Evolutionary conservation across 2,329 filamentous ascomycete species (phyloP), one percentile per base, ranked within the genome.

Genomic region (Xylaria sp.): DNA sequence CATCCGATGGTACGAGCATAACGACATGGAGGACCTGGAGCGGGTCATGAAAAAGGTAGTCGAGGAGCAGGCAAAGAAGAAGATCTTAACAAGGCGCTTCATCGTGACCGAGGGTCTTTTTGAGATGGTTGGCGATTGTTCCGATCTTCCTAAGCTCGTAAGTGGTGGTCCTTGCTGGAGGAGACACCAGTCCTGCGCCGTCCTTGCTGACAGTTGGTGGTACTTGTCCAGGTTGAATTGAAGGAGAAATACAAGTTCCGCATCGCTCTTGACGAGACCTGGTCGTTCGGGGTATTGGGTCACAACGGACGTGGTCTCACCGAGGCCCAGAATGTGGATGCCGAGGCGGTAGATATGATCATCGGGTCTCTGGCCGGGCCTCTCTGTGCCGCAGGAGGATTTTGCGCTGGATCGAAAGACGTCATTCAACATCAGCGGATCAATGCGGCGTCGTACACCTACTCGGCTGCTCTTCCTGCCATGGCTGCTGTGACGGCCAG

Each of bases 161-260:
- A 71, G 84, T 72, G 59, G 5, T 22, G 22, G 18, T 19, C 16
- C 16, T 39, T 13, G 7, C 11, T 37, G 16, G 39, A 34, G 4
- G 20, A 19, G 42, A 5, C 8, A 11, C 29, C 43, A 13, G 11
- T 13, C 7, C 29, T 47, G 20, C 16, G n/a, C 21, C 18, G 42
- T 22, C 34, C 42, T 22, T 21, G 42, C 9, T 52, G 55, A 39
- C 59, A 57, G 50, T 57, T 47, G 11, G 16, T 24, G 19, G 24
- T 52, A 7, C 11, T 17, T 44, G 16, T 44, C 3, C 62, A 91
- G 88, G 81, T 97, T 60, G 93, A 96, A 71, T 81, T 99, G 63
- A 97, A 97, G 75, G 86, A 92, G 63, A 90, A 89, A 72, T 97
- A 97, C 83, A 99, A 97, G 77, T 99, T 97, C 78, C 91, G 94